Evolutionary conservation across 352 stramenopile genomes (phyloP).

Genomic region (Thraustochytrium sp.): DNA sequence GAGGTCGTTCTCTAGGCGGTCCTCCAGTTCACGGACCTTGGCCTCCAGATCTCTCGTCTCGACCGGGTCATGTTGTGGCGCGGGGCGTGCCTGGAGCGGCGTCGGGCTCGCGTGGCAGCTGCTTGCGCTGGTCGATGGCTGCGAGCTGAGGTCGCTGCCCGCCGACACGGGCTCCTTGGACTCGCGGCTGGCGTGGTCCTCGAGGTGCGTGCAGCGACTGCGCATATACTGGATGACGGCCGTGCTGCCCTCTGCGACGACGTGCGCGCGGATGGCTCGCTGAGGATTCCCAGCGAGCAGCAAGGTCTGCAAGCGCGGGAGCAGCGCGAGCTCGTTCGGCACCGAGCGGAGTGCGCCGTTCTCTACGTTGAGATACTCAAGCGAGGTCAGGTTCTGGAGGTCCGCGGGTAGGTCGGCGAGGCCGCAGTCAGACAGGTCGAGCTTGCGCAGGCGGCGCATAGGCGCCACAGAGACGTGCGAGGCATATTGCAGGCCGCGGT

Average conservation of each 20-base stretch:
- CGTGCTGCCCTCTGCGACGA: conserved; percentile 11
- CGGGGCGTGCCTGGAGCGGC: too few species aligned
- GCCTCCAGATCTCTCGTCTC: background rate
- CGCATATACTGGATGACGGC: background rate
- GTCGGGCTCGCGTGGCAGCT: too few species aligned
- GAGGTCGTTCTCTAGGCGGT: conserved; percentile 20
- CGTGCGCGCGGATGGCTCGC: background rate
- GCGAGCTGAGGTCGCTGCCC: background rate
- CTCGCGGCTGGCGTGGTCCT: background rate
- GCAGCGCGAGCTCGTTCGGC: background rate
- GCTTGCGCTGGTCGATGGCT: background rate
- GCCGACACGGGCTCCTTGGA: background rate
- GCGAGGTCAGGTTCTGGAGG: background rate
- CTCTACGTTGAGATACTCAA: conserved; percentile 23
- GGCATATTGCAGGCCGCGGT: background rate
- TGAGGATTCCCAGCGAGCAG: conserved; percentile 23
- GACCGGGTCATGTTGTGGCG: background rate
- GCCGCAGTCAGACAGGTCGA: background rate
- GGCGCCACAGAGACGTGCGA: background rate
- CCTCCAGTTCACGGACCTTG: conserved; percentile 14
- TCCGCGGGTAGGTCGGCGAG: background rate
- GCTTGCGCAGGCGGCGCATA: background rate
- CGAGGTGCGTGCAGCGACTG: background rate
- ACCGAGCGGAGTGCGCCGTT: background rate
- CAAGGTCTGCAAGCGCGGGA: background rate